phyloP scores from a whole-genome alignment of 768 basidiomycete species.

The Podaxis carcinomalis region DNA sequence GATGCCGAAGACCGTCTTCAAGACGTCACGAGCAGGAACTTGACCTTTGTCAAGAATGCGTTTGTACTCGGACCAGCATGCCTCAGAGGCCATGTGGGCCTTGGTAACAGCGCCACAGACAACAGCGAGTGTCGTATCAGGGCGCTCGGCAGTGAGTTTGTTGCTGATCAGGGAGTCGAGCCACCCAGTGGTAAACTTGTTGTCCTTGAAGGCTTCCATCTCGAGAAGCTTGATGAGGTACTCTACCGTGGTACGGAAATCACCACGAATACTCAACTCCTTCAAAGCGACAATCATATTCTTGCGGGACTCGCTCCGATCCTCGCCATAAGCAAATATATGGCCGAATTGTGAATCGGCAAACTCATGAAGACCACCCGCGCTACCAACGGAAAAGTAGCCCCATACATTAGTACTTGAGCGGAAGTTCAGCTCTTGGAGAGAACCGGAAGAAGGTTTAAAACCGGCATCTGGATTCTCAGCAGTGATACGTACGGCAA shows the following conservation, averaged over 20 bases:
- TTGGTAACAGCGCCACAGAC: constrained; percentile 96
- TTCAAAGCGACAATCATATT: constrained; percentile 99
- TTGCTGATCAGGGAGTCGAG: constrained; percentile 95
- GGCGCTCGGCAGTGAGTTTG: constrained; percentile 95
- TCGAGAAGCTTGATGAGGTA: constrained; percentile 98
- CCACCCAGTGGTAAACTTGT: constrained; percentile 98
- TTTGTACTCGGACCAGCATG: constrained; percentile 90
- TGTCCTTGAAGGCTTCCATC: constrained; percentile 93
- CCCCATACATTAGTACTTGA: constrained; percentile 99
- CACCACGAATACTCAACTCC: constrained; percentile 97
- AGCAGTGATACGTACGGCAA: constrained; percentile 98
- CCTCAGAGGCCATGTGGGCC: constrained; percentile 85
- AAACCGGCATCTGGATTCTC: constrained; percentile 99
- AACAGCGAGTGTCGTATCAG: constrained; percentile 88
- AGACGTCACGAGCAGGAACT: constrained; percentile 88
- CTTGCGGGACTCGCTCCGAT: constrained; percentile 91
- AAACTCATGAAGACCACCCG: constrained; percentile 97
- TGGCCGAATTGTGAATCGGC: constrained; percentile 99
- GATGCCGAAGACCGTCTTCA: constrained; percentile 94
- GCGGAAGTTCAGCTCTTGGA: constrained; percentile 99
- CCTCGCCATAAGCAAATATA: constrained; percentile 98
- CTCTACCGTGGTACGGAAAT: constrained; percentile 98
- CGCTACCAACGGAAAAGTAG: constrained; percentile 95
- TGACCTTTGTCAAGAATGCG: constrained; percentile 97
- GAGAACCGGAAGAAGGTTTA: constrained; percentile 95